Evolutionary conservation across 176 grass and related monocot genomes (phyloP), one percentile per base, ranked within the genome.

Genomic region (Oryza glumipatula): DNA sequence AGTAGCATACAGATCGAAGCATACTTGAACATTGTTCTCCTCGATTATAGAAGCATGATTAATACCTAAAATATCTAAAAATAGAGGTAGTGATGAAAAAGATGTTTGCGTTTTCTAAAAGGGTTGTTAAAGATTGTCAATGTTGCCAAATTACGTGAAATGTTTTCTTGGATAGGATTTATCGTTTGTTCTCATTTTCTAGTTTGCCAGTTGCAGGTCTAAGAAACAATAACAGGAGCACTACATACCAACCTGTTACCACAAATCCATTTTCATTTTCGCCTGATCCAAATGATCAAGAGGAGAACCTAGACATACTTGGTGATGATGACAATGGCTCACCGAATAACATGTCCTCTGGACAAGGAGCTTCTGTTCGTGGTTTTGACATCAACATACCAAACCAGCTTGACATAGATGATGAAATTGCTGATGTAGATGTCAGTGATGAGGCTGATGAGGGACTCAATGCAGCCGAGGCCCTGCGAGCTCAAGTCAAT

Each of bases 361-460:
- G 77, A 12, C 80, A 88, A 65, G 86, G 32, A 68, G 67, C 48
- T 9, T 69, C 80, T 75, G 65, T 52, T 22, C 24, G n/a, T 2
- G 83, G 86, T 58, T 91, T 96, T 63, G 93, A 94, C 52, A 96
- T 96, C 52, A 96, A 99, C 65, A 21, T 91, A 14, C 79, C 89
- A 81, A 95, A 84, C 74, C 89, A 96, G 65, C 54, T 79, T 2
- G 84, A 94, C 70, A 82, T 87, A 8, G 88, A 99, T 51, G 91
- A 99, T 88, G 96, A 99, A 65, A 92, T 99, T 54, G 93, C 90
- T 24, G 88, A 95, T 88, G 93, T 95, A 30, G 93, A 95, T 88
- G 93, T 94, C 69, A 89, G 89, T 52, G 91, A 95, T 9, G 84
- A 93, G 73, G 88, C 77, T 54, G 88, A 96, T 8, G 91, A 93